Evolutionary conservation across 139 green algal species (phyloP), one percentile per base, ranked within the genome.

Genomic region (Chlorella ohadii): DNA sequence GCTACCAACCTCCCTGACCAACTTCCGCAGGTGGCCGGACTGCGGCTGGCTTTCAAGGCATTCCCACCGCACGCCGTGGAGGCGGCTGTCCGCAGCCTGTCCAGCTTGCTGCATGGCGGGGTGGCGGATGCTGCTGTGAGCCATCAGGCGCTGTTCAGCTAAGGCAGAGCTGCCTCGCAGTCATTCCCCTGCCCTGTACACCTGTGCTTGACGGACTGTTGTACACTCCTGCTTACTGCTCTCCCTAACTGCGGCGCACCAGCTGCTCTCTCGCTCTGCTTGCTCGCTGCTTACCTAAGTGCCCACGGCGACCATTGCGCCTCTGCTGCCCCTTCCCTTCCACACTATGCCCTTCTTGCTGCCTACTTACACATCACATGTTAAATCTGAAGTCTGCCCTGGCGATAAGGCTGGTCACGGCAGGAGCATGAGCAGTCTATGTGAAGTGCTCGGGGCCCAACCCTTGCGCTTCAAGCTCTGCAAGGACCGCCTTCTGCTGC

Each of bases 371-470:
- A n/a, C n/a, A n/a, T n/a, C n/a, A n/a, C n/a, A n/a, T n/a, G n/a
- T n/a, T n/a, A n/a, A n/a, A n/a, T n/a, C n/a, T n/a, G n/a, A n/a
- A n/a, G n/a, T n/a, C n/a, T n/a, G n/a, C n/a, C n/a, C n/a, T n/a
- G n/a, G n/a, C n/a, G n/a, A n/a, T n/a, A n/a, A n/a, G n/a, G n/a
- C n/a, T n/a, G n/a, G n/a, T n/a, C n/a, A n/a, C n/a, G n/a, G n/a
- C n/a, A n/a, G n/a, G n/a, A n/a, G n/a, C n/a, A n/a, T n/a, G n/a
- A n/a, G n/a, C n/a, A n/a, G n/a, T n/a, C n/a, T n/a, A n/a, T n/a
- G n/a, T n/a, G 28, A 77, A 77, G 70, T 77, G 70, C 41, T 77
- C 70, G 27, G 70, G 70, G 2, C 33, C 70, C 25, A 77, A 39
- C 12, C 70, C 70, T 36, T 77, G 33, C 39, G 0, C 0, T 20